A percentile compares a stretch with the other conserved stretches of the same genome.
Conservation (phyloP, 164 flowering plant genomes). For the Cinnamomum micranthum region DNA sequence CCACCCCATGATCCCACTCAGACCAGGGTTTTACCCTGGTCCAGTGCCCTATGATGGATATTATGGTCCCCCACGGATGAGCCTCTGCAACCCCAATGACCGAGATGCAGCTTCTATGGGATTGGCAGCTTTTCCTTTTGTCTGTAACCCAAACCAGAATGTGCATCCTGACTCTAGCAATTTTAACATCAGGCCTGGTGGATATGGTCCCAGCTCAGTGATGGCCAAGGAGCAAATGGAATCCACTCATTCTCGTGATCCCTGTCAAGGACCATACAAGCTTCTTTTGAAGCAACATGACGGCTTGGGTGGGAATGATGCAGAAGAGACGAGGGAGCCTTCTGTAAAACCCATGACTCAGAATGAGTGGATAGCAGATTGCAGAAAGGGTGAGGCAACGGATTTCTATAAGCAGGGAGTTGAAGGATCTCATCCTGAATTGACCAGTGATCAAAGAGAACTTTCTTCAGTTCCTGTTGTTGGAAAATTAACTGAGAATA, state of each 20-base stretch:
- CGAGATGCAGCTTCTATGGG: conserved; percentile 62
- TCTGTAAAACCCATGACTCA: conserved; percentile 11
- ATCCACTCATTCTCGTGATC: conserved; percentile 37
- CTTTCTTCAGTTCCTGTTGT: conserved; percentile 20
- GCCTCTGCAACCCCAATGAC: conserved; percentile 55
- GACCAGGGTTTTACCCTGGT: conserved; percentile 82
- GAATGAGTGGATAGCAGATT: conserved; percentile 5
- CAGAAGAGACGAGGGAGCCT: conserved; percentile 42
- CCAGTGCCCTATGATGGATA: conserved; percentile 77
- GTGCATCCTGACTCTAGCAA: conserved; percentile 39
- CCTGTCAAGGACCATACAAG: conserved; percentile 45
- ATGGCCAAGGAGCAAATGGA: conserved; percentile 45
- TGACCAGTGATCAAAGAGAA: conserved; percentile 13
- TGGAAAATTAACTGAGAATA: conserved; percentile 24
- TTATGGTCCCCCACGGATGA: conserved; percentile 68
- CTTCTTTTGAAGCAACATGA: conserved; percentile 68
- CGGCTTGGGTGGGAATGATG: conserved; percentile 45
- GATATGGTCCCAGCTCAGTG: conserved; percentile 34
- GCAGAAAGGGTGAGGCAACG: conserved; percentile 29
- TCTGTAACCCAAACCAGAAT: conserved; percentile 47
- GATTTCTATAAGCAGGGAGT: conserved; percentile 23
- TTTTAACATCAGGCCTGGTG: conserved; percentile 45
- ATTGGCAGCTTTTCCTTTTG: conserved; percentile 52
- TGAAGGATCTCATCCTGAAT: conserved; percentile 29
- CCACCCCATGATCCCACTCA: conserved; percentile 70